Base-by-base conservation (phyloP, 2,329 filamentous ascomycete genomes). In the Paraphoma chrysanthemicola region DNA sequence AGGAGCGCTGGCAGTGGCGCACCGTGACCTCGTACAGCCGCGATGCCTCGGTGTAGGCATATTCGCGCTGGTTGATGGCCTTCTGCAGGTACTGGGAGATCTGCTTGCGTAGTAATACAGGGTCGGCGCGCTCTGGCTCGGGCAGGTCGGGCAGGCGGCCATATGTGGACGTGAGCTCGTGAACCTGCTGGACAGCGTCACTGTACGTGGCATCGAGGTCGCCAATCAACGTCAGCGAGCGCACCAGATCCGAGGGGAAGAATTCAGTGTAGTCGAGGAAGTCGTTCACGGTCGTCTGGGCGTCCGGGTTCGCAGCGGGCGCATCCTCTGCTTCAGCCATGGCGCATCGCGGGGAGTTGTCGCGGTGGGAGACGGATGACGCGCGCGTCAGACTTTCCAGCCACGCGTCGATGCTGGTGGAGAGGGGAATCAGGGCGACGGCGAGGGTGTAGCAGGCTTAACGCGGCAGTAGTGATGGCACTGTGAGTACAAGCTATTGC, bases 261-360 rank as follows among this genome's bases (percentile, higher is more conserved):
- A 87, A 88, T 76, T 89, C 87, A 60, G 87, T 89, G 76, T 89
- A 89, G 73, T 88, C 86, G 56, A 88, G 84, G 73, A 87, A 89
- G 73, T 89, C 87, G 62, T 86, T 88, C 44, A 89, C 84, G 28
- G 86, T 88, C 33, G 86, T 85, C 70, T 88, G 86, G 54, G 86
- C 85, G 68, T 89, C 87, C 33, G 87, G 86, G 69, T 89, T 86
- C 52, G 82, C 81, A 50, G 82, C 80, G 23, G 80, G 78, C 39
- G 72, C 63, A 55, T 69, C 71, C 58, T 62, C 69, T 57, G 67
- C 68, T 59, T 73, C 70, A 69, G 72, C 71, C 73, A 75, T 75
- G 66, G 67, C 66, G 72, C 71, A 77, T 77, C 60, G 71, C 69
- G 65, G 66, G 61, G 62, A 62, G 65, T 51, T 50, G 54, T 64